Percentiles rank a stretch among this genome's conserved stretches.
Evolutionary conservation across 1,284 basidiomycete species (phyloP).

Genomic region (Microbotryum scabiosae): DNA sequence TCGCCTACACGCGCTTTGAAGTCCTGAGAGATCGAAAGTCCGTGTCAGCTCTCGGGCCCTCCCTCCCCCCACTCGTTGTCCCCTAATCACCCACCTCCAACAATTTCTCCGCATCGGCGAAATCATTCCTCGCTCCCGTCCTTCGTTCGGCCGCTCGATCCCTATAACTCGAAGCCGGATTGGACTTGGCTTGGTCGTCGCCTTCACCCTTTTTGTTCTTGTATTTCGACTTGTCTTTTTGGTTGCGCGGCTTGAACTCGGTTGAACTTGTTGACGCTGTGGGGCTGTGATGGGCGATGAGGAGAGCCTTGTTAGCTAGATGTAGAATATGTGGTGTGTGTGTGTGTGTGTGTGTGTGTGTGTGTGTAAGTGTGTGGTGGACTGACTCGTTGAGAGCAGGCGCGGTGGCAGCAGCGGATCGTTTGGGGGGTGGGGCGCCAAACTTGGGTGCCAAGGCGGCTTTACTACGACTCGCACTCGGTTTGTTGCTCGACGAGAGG

Average conservation of each 20-base stretch:
- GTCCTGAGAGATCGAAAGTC: conserved; percentile 6
- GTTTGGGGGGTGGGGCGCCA: conserved; percentile 19
- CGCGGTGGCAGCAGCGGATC: neutral
- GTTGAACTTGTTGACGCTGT: conserved; percentile 1
- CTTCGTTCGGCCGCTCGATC: conserved; percentile 24
- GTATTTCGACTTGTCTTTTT: neutral
- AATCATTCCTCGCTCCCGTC: conserved; percentile 20
- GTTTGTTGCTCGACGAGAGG: neutral
- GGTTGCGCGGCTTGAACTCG: conserved; percentile 25
- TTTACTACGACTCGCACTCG: no score
- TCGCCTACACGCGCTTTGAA: conserved; percentile 15
- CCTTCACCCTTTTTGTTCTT: conserved; percentile 1
- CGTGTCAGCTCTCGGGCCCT: neutral
- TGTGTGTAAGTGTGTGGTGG: no score
- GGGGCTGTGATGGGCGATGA: no score
- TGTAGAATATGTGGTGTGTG: no score
- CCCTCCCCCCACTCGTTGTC: no score
- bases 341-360: no score
- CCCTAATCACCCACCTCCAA: conserved; percentile 13
- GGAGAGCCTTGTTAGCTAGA: no score
- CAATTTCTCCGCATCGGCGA: conserved; percentile 24
- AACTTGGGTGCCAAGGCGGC: neutral
- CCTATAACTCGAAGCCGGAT: conserved; percentile 6
- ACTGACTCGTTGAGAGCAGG: no score
- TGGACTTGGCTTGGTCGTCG: conserved; percentile 2